Evolutionary conservation across 768 basidiomycete genomes (phyloP).

Genomic region (Chalciporus chontae): DNA sequence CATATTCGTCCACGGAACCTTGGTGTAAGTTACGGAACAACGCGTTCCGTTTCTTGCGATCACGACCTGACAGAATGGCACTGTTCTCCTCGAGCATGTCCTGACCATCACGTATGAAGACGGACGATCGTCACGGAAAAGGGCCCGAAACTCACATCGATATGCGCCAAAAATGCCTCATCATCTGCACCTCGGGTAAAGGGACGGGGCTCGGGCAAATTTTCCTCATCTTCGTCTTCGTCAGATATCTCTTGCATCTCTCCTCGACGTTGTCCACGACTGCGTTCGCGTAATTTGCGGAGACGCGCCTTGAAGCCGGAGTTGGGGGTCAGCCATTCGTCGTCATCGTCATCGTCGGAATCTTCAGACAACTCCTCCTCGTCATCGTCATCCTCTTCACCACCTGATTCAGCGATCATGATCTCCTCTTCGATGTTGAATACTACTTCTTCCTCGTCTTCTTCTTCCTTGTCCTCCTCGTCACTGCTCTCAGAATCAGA

Average conservation of each 20-base stretch:
- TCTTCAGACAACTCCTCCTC: conserved; percentile 27
- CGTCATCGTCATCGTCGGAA: conserved; percentile 32
- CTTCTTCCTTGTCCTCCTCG: conserved; percentile 27
- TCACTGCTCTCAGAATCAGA: conserved; percentile 28
- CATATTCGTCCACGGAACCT: conserved; percentile 48
- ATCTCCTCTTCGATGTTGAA: conserved; percentile 45
- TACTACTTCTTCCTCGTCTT: conserved; percentile 38
- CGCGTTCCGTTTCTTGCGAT: conserved; percentile 50
- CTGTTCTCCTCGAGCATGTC: conserved; percentile 58
- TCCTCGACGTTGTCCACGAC: conserved; percentile 13
- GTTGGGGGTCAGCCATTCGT: conserved; percentile 23
- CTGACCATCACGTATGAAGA: conserved; percentile 46
- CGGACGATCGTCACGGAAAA: neutral
- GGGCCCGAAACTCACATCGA: conserved; percentile 44
- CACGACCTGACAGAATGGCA: conserved; percentile 40
- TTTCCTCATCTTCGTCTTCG: conserved; percentile 31
- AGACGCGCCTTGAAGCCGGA: conserved; percentile 37
- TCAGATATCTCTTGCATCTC: conserved; percentile 12
- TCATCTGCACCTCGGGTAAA: conserved; percentile 49
- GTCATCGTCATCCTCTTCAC: conserved; percentile 11
- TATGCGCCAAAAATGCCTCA: conserved; percentile 51
- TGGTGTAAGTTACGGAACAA: conserved; percentile 59
- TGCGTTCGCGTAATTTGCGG: conserved; percentile 27
- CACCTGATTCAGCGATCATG: conserved; percentile 36
- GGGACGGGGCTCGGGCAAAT: conserved; percentile 18